These are phyloP conservation scores for Laburnicola sp. DNA, from an alignment of 2,329 filamentous ascomycete species.

Conservation along the genomic window DNA sequence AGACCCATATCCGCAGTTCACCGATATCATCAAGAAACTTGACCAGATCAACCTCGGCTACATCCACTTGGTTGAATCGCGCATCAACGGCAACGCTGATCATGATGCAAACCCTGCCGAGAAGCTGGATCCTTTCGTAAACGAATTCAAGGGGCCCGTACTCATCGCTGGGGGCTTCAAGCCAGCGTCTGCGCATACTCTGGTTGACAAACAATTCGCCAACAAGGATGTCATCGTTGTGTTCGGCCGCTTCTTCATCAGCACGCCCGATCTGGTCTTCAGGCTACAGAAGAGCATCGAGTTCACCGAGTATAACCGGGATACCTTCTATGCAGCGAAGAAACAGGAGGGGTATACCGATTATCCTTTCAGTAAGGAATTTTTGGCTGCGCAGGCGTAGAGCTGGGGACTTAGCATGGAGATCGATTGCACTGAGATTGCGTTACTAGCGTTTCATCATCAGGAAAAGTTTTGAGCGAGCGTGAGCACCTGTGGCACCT, in stretches of 20 bases:
- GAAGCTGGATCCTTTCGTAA: slow-evolving; percentile 7
- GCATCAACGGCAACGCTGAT: slow-evolving; percentile 51
- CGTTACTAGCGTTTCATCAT: slow-evolving; percentile 1
- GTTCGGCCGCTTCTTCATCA: slow-evolving; percentile 52
- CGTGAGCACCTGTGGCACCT: too few species aligned
- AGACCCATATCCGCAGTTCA: slow-evolving; percentile 65
- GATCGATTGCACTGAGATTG: not conserved
- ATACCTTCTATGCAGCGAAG: slow-evolving; percentile 45
- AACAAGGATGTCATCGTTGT: slow-evolving; percentile 47
- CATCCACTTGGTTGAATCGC: slow-evolving; percentile 57
- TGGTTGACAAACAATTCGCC: slow-evolving; percentile 43
- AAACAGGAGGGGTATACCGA: slow-evolving; percentile 37
- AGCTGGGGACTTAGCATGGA: not conserved
- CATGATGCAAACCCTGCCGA: slow-evolving; percentile 20
- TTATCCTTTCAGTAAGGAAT: slow-evolving; percentile 38
- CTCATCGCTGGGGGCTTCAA: slow-evolving; percentile 48
- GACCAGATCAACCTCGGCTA: slow-evolving; percentile 49
- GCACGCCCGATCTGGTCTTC: slow-evolving; percentile 52
- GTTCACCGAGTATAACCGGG: slow-evolving; percentile 47
- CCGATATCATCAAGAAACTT: slow-evolving; percentile 56
- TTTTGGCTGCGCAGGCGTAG: slow-evolving; percentile 4
- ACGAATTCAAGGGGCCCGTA: slow-evolving; percentile 27
- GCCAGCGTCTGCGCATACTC: slow-evolving; percentile 35
- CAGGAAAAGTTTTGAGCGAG: too few species aligned
- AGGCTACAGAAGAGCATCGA: slow-evolving; percentile 45